Evolutionary conservation across 305 asterid genomes (phyloP), one percentile per base, ranked within the genome.

Genomic region (Nicotiana rustica): DNA sequence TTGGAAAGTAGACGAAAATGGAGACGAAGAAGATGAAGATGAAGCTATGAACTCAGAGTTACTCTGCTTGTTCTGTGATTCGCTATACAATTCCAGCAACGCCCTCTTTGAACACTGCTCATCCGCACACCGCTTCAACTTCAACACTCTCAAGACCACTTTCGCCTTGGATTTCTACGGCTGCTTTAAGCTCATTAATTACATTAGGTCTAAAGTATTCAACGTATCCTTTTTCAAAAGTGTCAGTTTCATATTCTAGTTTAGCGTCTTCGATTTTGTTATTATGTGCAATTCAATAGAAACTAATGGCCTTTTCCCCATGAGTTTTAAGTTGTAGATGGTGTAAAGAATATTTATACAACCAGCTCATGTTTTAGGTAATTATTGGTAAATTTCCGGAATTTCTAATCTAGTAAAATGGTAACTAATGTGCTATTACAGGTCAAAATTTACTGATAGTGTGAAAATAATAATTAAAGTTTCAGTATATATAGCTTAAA

Each of bases 111-210:
- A 92, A 57, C 99, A 96, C 86, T 94, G 97, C 85, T 89, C 88
- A 82, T 86, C 91, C 47, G 77, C 79, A 61, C 99, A 96, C 84
- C 77, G 29, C 76, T 94, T 96, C 73, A 91, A 94, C 81, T 92
- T 93, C 82, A 57, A 86, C 41, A 90, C 83, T 77, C 85, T 93
- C 57, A 94, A 87, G 91, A 87, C 79, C 77, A 78, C 85, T 35
- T 67, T 85, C 47, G 67, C 73, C 60, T 89, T 96, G 96, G 98
- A 96, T 87, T 92, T 96, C 82, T 96, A 96, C 47, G 91, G 84
- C 36, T 88, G 97, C 89, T 88, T 96, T 60, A 93, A 92, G 97
- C 93, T 96, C 86, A 88, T 96, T 86, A 96, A 96, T 85, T 94
- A 90, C 82, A 85, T 92, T 77, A 90, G 99, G 94, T 85, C 90